phyloP scores from a whole-genome alignment of 257 asterid genomes.

The Solanum raphanifolium region DNA sequence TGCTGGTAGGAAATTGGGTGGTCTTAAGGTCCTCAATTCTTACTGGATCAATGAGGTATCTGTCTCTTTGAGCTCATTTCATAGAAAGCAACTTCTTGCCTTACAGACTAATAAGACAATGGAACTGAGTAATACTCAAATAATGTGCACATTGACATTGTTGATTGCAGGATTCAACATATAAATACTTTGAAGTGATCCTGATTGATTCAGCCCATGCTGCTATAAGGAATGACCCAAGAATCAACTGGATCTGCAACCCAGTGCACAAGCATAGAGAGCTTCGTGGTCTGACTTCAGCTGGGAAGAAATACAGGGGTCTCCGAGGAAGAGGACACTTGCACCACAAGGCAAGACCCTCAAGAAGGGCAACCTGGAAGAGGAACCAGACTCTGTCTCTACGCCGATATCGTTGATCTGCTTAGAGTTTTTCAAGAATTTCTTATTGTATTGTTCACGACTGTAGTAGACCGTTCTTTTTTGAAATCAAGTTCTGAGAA shows the following conservation, averaged over 20 bases:
- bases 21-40: background rate
- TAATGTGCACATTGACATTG: background rate
- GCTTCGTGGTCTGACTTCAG: background rate
- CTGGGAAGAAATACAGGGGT: constrained; percentile 1
- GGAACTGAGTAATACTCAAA: background rate
- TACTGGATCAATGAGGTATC: constrained; percentile 1
- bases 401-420: background rate
- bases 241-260: constrained; percentile 2
- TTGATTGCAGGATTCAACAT: background rate
- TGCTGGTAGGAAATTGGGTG: constrained; percentile 2
- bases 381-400: background rate
- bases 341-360: background rate
- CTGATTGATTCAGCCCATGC: background rate
- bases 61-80: background rate
- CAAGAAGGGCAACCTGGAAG: background rate
- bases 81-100: background rate
- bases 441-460: background rate
- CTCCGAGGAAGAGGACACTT: background rate
- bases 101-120: background rate
- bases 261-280: background rate
- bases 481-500: too few relatives aligned
- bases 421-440: background rate
- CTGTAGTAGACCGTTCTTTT: background rate
- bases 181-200: background rate
- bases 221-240: constrained; percentile 1